Evolutionary conservation across 2,329 filamentous ascomycete genomes (phyloP), one percentile per base, ranked within the genome.

Genomic region (Trichophyton verrucosum): DNA sequence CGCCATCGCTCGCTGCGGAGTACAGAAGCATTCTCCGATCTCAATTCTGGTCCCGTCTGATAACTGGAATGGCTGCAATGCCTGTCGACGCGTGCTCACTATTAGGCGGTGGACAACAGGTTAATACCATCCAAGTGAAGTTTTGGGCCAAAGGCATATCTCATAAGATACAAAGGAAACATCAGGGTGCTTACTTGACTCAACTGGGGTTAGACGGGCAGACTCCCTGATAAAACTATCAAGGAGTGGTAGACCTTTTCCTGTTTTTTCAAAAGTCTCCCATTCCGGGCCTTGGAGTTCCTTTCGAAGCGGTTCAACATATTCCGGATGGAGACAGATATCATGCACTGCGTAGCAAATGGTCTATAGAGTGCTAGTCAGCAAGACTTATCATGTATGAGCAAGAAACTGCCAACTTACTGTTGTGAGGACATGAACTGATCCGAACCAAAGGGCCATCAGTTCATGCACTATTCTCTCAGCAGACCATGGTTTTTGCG

Each of bases 371-470:
- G 15, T 11, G 11, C 47, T 4, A 51, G 47, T 51, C 47, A 27
- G 38, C 5, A 42, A 42, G 38, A 13, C 38, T 13, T 42, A n/a
- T n/a, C 3, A n/a, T 42, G 38, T 13, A 51, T 17, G 24, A 22
- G 20, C 1, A 51, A n/a, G 47, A 22, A 4, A 22, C 8, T 4
- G 4, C 11, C 2, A 22, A 8, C 47, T 24, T 51, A 51, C 47
- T 13, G 47, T 51, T 13, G 47, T 27, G 7, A 51, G 9, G 11
- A 51, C 24, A 17, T 51, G 47, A 17, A 51, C 47, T 5, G 47
- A 51, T 51, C 47, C 47, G n/a, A 51, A 51, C 47, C 17, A 51
- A 51, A 51, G 47, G 15, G 47, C 47, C 47, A 51, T 51, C 47
- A 51, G 47, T 13, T 51, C 47, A 8, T 51, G 47, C 24, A 51